Evolutionary conservation across 2,329 filamentous ascomycete species (phyloP).

Genomic region (Geosmithia flava): DNA sequence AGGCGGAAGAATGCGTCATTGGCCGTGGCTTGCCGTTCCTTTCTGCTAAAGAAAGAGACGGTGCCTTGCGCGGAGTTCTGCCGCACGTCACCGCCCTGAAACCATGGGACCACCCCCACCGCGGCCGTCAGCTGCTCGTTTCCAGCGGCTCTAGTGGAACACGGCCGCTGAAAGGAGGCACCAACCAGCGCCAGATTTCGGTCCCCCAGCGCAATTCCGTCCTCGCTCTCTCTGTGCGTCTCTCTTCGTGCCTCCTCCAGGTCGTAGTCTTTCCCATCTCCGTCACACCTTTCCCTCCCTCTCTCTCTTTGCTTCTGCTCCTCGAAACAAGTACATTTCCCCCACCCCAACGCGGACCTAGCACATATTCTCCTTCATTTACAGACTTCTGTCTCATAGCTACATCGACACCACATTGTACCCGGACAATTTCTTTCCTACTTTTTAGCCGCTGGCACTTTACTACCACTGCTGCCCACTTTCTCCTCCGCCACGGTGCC

Average conservation of each 20-base stretch:
- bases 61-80: conserved; percentile 10
- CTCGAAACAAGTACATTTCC: background rate
- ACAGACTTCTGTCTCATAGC: background rate
- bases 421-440: background rate
- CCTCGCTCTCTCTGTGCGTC: background rate
- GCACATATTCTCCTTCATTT: background rate
- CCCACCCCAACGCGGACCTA: background rate
- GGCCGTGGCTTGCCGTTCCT: conserved; percentile 10
- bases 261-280: background rate
- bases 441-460: background rate
- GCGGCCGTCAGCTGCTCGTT: conserved; percentile 1
- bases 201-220: conserved; percentile 2
- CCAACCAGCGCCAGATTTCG: background rate
- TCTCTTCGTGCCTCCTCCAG: background rate
- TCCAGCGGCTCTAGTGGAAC: background rate
- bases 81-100: conserved; percentile 14
- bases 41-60: background rate
- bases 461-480: no score
- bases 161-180: background rate
- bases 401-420: background rate
- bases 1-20: conserved; percentile 18
- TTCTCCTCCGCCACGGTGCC: background rate
- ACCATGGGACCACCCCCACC: conserved; percentile 8
- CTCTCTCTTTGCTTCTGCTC: background rate
- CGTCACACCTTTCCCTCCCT: background rate